Base-by-base conservation (phyloP, 2,329 filamentous ascomycete species). In the Podosphaera leucotricha region DNA sequence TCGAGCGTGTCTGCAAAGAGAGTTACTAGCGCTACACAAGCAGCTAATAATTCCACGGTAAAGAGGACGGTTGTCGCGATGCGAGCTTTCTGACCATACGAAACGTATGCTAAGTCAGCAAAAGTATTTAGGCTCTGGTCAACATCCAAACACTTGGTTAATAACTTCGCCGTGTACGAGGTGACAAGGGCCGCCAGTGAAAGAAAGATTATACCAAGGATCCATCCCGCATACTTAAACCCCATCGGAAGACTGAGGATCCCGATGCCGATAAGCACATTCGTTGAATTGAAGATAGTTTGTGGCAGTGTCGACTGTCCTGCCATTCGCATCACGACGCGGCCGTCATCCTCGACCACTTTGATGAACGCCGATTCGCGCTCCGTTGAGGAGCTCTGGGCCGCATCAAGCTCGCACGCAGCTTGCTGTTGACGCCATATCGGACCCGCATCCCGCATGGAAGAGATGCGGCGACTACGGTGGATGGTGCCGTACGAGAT, bases 291-390 rank as follows among this genome's bases (percentile, higher is more conserved):
- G 67, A 95, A 92, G 49, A 94, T 72, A 6, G 87, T 95, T 63
- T 95, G 87, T 0, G 85, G 85, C 15, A 95, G 67, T 1, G 87
- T 98, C n/a, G 84, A 92, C 63, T 92, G 85, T 35, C 87, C 87
- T 48, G 92, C 80, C 2, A 93, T 77, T 2, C 87, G 72, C 52
- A 87, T 72, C 45, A 93, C 74, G 41, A 87, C 72, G 55, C 79
- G 84, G 37, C 90, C 84, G 51, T 90, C 84, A 53, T 90, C 81
- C 57, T 92, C 81, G 11, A 93, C 71, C 59, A 86, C 80, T 62
- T 85, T 87, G 44, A 94, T 77, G n/a, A 93, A 64, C 45, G 94
- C 69, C 1, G 83, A 81, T 51, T 81, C 75, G 26, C 71, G 66
- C 53, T 79, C 77, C 15, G 11, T 16, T 16, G 8, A 3, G 10